Base-by-base conservation (phyloP, 2,329 filamentous ascomycete genomes). In the Colletotrichum sp. region DNA sequence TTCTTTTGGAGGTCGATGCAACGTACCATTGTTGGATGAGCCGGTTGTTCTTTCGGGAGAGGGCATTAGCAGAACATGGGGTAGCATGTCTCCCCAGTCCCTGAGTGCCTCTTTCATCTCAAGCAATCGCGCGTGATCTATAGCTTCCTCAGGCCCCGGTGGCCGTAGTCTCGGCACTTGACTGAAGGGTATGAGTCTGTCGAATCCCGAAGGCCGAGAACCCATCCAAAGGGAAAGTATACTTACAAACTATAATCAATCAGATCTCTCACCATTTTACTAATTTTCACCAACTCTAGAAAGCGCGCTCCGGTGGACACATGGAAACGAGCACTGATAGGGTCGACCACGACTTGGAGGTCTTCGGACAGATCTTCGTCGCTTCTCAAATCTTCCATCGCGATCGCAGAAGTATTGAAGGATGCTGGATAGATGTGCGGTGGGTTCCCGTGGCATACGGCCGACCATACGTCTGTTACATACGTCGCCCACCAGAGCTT, bases 401-500 rank as follows among this genome's bases (percentile, higher is more conserved):
- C 80, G 8, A 85, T 82, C 4, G 82, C 78, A 1, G 81, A 73
- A 1, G 87, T 89, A 63, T 84, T 85, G 69, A 86, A 89, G 0
- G 87, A 86, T 5, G 80, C 81, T 4, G 77, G 76, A 64, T 83
- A 82, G 30, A 89, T 85, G 76, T 88, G 87, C 3, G 87, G 86
- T 6, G 87, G 86, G 64, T 88, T 88, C 1, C 88, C 88, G 72
- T 89, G 87, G 49, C 85, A 86, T 32, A 88, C 82, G 2, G 87
- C 83, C 2, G 87, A 85, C 88, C 88, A 89, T 32, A 83, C 83
- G 71, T 89, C 88, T 1, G 84, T 82, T 6, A 84, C 77, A 60
- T 85, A 87, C 0, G 83, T 83, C 1, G 85, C 85, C 87, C 87
- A 89, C 87, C 87, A 89, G 6, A 89, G 78, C 78, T 87, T 88